These are phyloP conservation scores for Cladorrhinum sp. DNA, from an alignment of 2,329 filamentous ascomycete genomes.

Conservation along the genomic window DNA sequence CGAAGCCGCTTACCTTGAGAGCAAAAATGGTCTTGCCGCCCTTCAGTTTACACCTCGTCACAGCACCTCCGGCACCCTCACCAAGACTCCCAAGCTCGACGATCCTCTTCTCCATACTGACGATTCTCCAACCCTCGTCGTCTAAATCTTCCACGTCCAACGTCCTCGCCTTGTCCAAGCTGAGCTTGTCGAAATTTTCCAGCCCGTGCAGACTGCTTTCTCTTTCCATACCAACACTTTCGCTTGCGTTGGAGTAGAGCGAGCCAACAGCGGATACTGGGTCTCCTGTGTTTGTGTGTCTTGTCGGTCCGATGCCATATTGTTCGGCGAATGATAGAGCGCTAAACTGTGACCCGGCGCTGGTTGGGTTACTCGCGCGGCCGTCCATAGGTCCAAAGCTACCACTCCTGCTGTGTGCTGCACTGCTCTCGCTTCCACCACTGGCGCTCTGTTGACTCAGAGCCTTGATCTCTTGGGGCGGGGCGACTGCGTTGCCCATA, in stretches of 20 bases:
- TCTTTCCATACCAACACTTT: conserved; percentile 70
- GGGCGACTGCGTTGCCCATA: conserved; percentile 72
- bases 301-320: conserved; percentile 64
- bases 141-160: conserved; percentile 93
- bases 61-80: conserved; percentile 92
- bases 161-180: conserved; percentile 75
- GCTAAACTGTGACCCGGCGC: conserved; percentile 84
- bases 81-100: conserved; percentile 85
- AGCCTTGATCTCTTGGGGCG: conserved; percentile 63
- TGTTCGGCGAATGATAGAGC: conserved; percentile 75
- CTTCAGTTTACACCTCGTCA: conserved; percentile 85
- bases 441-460: conserved; percentile 62
- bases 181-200: conserved; percentile 75
- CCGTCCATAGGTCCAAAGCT: conserved; percentile 78
- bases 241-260: conserved; percentile 76
- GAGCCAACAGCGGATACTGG: conserved; percentile 86
- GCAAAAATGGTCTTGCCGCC: conserved; percentile 94
- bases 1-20: conserved; percentile 68
- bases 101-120: conserved; percentile 84
- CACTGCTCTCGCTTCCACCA: conserved; percentile 76
- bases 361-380: conserved; percentile 75
- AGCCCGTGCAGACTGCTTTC: conserved; percentile 77
- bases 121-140: conserved; percentile 91
- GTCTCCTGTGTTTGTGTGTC: conserved; percentile 68
- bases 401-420: conserved; percentile 74